Evolutionary conservation across 352 stramenopile genomes (phyloP).

Genomic region (Globisporangium radiosum): DNA sequence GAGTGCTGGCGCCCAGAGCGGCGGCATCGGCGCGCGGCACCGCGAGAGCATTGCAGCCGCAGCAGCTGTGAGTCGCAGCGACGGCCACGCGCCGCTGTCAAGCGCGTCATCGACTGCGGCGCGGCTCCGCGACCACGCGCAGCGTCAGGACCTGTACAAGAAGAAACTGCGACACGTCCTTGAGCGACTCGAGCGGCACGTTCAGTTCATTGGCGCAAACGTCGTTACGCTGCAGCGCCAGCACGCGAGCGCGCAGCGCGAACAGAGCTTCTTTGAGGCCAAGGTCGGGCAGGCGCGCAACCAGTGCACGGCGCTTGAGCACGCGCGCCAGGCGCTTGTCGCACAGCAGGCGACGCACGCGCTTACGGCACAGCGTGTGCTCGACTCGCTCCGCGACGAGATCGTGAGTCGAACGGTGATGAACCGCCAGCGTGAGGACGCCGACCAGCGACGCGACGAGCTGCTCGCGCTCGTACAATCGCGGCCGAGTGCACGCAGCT

Average conservation of each 20-base stretch:
- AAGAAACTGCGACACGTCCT: constrained; percentile 44
- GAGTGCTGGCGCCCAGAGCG: constrained; percentile 1
- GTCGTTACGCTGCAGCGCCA: constrained; percentile 25
- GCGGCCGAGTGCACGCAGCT: constrained; percentile 7
- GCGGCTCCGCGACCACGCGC: constrained; percentile 35
- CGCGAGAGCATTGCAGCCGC: constrained; percentile 5
- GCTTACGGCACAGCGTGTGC: constrained; percentile 24
- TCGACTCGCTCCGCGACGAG: constrained; percentile 43
- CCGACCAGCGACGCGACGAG: constrained; percentile 40
- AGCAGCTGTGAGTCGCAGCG: not conserved
- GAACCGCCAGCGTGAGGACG: constrained; percentile 28
- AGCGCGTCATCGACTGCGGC: not conserved
- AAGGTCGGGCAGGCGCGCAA: constrained; percentile 32
- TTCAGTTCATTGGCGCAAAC: constrained; percentile 32
- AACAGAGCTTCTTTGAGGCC: constrained; percentile 28
- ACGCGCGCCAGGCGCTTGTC: constrained; percentile 20
- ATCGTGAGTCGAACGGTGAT: constrained; percentile 37
- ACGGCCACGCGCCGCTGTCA: not conserved
- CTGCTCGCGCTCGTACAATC: constrained; percentile 42
- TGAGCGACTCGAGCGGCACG: constrained; percentile 28
- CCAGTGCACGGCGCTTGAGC: constrained; percentile 21
- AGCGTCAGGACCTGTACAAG: constrained; percentile 45
- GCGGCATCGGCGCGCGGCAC: constrained; percentile 7
- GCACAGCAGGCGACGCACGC: constrained; percentile 20
- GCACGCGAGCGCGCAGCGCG: constrained; percentile 15